Percentiles rank a stretch among this genome's conserved stretches.
These are phyloP conservation scores for Macrocybe gigantea DNA, from an alignment of 768 basidiomycete species.

Conservation along the genomic window DNA sequence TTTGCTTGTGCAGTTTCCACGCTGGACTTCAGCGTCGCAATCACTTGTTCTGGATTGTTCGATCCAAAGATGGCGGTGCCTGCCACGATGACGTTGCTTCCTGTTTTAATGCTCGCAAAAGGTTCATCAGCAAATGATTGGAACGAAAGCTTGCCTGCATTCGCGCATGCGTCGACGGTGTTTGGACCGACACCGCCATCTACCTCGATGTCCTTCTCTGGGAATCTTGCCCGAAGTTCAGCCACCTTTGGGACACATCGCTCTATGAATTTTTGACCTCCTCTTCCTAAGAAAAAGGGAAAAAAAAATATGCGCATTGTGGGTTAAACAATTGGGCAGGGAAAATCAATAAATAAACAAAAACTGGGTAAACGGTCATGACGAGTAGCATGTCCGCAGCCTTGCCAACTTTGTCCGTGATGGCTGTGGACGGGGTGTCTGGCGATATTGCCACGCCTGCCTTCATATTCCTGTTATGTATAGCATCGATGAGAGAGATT, in stretches of 20 bases:
- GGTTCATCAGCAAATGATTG: neutral
- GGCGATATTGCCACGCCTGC: slow-evolving; percentile 97
- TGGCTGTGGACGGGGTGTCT: slow-evolving; percentile 82
- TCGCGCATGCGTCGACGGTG: slow-evolving; percentile 81
- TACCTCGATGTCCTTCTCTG: slow-evolving; percentile 94
- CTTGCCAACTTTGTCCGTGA: slow-evolving; percentile 79
- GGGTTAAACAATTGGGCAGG: too few species aligned
- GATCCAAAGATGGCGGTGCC: slow-evolving; percentile 94
- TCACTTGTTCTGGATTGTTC: slow-evolving; percentile 72
- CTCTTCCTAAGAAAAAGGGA: slow-evolving; percentile 49
- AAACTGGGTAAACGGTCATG: slow-evolving; percentile 96
- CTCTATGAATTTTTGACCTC: slow-evolving; percentile 95
- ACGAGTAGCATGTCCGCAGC: slow-evolving; percentile 93
- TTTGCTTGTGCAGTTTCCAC: slow-evolving; percentile 65
- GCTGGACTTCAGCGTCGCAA: slow-evolving; percentile 59
- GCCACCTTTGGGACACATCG: slow-evolving; percentile 90
- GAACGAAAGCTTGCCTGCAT: slow-evolving; percentile 57
- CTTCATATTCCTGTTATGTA: slow-evolving; percentile 83
- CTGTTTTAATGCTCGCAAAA: slow-evolving; percentile 31
- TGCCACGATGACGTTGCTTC: slow-evolving; percentile 97
- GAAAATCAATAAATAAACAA: neutral
- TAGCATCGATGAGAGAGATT: slow-evolving; percentile 68
- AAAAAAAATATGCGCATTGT: neutral
- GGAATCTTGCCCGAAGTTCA: slow-evolving; percentile 86
- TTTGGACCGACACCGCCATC: slow-evolving; percentile 96